Evolutionary conservation across 176 grass and related monocot species (phyloP).

Genomic region (Calamus simplicifolius): DNA sequence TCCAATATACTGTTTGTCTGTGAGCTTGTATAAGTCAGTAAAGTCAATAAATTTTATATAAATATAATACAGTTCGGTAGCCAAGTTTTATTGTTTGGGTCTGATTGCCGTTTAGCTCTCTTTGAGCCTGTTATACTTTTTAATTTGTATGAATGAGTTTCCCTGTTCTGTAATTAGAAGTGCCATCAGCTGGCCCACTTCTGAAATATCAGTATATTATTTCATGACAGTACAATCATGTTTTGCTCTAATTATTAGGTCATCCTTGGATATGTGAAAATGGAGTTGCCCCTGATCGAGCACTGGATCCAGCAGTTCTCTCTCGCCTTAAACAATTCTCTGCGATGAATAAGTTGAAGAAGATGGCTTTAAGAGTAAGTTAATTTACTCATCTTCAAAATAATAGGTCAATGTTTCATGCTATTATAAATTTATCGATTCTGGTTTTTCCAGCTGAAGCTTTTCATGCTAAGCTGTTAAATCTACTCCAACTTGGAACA

Average conservation of each 20-base stretch:
- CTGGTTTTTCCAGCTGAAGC: no score
- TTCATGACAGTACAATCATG: not conserved
- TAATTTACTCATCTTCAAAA: not conserved
- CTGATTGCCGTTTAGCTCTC: no score
- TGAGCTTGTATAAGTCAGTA: no score
- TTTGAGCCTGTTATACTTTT: no score
- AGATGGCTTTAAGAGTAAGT: constrained; percentile 48
- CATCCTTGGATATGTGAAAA: constrained; percentile 64
- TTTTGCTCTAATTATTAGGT: constrained; percentile 2
- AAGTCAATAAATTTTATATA: no score
- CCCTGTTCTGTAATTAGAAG: not conserved
- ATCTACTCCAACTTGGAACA: no score
- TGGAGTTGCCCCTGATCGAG: constrained; percentile 37
- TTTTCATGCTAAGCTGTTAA: no score
- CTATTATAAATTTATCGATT: not conserved
- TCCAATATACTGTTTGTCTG: no score
- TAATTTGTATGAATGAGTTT: no score
- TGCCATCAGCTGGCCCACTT: not conserved
- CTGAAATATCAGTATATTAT: not conserved
- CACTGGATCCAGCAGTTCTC: constrained; percentile 40
- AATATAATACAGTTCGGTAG: no score
- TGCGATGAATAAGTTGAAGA: constrained; percentile 53
- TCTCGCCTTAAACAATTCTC: constrained; percentile 67
- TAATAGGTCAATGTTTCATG: not conserved
- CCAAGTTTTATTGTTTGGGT: no score